phyloP scores from a whole-genome alignment of 139 green algal genomes.

The Microglena sp. region DNA sequence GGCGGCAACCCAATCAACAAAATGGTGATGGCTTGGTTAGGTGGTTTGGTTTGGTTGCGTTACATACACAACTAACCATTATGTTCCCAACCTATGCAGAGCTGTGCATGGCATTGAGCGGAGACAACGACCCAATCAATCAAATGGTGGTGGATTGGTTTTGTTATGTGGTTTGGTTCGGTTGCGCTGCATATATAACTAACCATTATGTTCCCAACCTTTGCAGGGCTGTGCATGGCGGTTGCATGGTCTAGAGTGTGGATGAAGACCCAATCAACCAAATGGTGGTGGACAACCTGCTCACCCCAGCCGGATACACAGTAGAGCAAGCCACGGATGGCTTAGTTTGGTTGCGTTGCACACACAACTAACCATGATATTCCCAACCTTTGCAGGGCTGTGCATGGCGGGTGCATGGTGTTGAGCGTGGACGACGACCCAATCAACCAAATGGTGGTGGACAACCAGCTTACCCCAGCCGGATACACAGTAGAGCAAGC shows the following conservation, averaged over 20 bases:
- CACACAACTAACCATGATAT: too few species aligned
- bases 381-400: too few species aligned
- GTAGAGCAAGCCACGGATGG: slow-evolving; percentile 31
- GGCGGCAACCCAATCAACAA: too few species aligned
- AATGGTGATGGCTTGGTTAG: too few species aligned
- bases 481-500: slow-evolving; percentile 32
- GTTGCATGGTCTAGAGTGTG: slow-evolving; percentile 10
- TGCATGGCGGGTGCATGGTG: too few species aligned
- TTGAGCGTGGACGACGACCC: slow-evolving; percentile 13
- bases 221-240: too few species aligned
- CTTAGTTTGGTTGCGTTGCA: too few species aligned
- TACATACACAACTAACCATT: too few species aligned
- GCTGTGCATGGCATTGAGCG: too few species aligned
- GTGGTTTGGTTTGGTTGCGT: too few species aligned
- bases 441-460: slow-evolving; percentile 20
- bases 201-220: neutral
- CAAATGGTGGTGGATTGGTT: neutral
- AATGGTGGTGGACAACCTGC: slow-evolving; percentile 56
- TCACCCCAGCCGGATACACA: slow-evolving; percentile 35
- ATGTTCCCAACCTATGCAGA: too few species aligned
- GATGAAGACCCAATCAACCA: slow-evolving; percentile 40
- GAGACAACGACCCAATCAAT: too few species aligned
- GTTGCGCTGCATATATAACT: neutral
- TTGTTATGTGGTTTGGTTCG: neutral
- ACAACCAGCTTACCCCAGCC: slow-evolving; percentile 29